phyloP scores from a whole-genome alignment of 768 basidiomycete genomes.

The Rhizopogon sp. region DNA sequence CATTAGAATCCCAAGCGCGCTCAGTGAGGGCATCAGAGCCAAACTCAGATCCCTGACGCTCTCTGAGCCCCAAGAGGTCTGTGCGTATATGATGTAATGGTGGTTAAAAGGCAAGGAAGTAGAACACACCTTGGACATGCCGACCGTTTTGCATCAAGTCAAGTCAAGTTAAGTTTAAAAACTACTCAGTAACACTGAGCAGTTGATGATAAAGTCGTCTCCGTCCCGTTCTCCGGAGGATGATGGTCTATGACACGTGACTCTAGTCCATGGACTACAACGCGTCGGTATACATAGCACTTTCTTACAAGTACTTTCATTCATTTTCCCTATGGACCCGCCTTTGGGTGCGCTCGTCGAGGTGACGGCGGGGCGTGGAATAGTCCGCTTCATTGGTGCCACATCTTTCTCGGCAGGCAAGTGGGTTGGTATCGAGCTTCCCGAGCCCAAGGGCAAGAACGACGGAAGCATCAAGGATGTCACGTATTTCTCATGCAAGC shows the following conservation, averaged over 20 bases:
- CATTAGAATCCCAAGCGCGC: slow-evolving; percentile 37
- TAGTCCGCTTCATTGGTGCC: slow-evolving; percentile 79
- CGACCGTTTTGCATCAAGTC: slow-evolving; percentile 26
- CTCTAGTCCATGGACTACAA: not conserved
- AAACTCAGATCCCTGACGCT: slow-evolving; percentile 23
- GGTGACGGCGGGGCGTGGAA: slow-evolving; percentile 74
- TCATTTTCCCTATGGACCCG: slow-evolving; percentile 27
- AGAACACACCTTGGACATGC: slow-evolving; percentile 15
- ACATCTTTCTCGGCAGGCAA: slow-evolving; percentile 85
- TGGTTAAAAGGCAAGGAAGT: not conserved
- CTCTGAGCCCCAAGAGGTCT: slow-evolving; percentile 14
- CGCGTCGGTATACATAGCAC: not conserved
- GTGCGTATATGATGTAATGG: slow-evolving; percentile 13
- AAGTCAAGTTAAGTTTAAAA: too few relatives aligned
- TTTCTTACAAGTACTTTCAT: too few relatives aligned
- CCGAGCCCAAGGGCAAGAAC: slow-evolving; percentile 87
- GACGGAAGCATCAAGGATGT: slow-evolving; percentile 82
- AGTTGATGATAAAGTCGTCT: too few relatives aligned
- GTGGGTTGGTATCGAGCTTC: slow-evolving; percentile 94
- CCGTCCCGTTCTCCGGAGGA: too few relatives aligned
- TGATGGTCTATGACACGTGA: not conserved
- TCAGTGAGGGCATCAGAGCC: slow-evolving; percentile 54
- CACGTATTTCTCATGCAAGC: slow-evolving; percentile 77
- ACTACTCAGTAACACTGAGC: too few relatives aligned
- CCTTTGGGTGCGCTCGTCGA: slow-evolving; percentile 73